Conservation (phyloP, 257 asterid species). For the Solanum infundibuliforme region DNA sequence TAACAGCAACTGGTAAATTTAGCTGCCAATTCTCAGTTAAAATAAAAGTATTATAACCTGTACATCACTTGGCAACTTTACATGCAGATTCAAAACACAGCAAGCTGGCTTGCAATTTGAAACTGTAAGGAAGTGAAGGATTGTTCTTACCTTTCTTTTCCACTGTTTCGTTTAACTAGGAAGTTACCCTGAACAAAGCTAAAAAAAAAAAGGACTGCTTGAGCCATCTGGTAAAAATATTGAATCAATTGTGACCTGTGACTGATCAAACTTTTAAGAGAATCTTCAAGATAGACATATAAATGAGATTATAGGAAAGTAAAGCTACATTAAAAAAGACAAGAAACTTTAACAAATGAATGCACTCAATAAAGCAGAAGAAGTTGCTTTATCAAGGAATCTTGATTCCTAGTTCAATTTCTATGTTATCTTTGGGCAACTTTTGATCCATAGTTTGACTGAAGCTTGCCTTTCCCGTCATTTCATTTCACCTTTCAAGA, state of each 20-base stretch:
- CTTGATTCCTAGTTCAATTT: slow-evolving; percentile 9
- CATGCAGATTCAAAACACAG: neutral
- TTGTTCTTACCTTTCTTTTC: neutral
- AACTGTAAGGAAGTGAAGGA: neutral
- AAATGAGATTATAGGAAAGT: neutral
- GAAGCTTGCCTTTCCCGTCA: neutral
- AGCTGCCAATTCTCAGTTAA: neutral
- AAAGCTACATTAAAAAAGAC: neutral
- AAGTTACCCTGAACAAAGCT: neutral
- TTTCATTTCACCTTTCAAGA: slow-evolving; percentile 9
- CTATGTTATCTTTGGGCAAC: slow-evolving; percentile 10
- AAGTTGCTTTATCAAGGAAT: slow-evolving; percentile 15
- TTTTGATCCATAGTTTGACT: slow-evolving; percentile 7
- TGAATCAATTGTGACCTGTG: neutral
- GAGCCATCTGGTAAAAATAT: neutral
- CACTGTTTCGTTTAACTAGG: neutral
- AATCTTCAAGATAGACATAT: neutral
- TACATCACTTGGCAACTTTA: neutral
- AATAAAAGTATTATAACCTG: neutral
- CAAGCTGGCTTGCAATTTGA: neutral
- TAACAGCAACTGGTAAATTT: neutral
- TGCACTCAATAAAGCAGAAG: slow-evolving; percentile 19
- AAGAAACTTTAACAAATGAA: slow-evolving; percentile 8
- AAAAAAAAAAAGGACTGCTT: neutral
- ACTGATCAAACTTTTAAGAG: neutral